phyloP scores from a whole-genome alignment of 805 yeast genomes.

The Hanseniaspora pseudoguilliermondii region DNA sequence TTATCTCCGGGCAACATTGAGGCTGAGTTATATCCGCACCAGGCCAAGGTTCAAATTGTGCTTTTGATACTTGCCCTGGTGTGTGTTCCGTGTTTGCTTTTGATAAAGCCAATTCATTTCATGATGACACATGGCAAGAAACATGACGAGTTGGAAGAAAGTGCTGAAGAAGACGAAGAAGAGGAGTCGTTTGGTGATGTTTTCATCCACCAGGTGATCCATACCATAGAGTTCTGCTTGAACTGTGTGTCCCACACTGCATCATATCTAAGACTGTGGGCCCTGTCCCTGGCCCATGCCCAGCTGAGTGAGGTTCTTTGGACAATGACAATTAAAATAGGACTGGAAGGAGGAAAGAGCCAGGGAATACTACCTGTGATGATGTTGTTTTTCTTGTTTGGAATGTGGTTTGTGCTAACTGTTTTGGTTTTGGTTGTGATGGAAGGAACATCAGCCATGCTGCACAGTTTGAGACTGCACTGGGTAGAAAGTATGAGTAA shows the following conservation, averaged over 20 bases:
- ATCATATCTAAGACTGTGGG: slow-evolving; percentile 67
- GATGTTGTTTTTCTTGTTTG: slow-evolving; percentile 49
- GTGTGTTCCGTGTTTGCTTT: slow-evolving; percentile 64
- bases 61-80: slow-evolving; percentile 46
- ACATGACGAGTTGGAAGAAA: slow-evolving; percentile 10
- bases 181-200: slow-evolving; percentile 51
- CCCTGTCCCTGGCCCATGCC: slow-evolving; percentile 67
- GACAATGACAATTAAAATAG: slow-evolving; percentile 59
- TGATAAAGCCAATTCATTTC: slow-evolving; percentile 49
- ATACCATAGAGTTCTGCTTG: slow-evolving; percentile 67
- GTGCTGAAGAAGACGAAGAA: slow-evolving; percentile 24
- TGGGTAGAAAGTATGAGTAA: slow-evolving; percentile 80
- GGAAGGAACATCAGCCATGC: slow-evolving; percentile 82
- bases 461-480: slow-evolving; percentile 62
- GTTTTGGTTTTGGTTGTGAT: slow-evolving; percentile 57
- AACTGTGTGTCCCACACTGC: slow-evolving; percentile 74
- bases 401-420: slow-evolving; percentile 63
- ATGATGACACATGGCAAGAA: slow-evolving; percentile 19
- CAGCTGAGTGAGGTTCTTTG: slow-evolving; percentile 62
- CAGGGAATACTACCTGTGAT: slow-evolving; percentile 32
- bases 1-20: slow-evolving; percentile 59
- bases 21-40: slow-evolving; percentile 54
- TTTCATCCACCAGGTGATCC: slow-evolving; percentile 67
- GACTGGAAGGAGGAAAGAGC: slow-evolving; percentile 44
- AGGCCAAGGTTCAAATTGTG: slow-evolving; percentile 46